Base-by-base conservation (phyloP, 2,329 filamentous ascomycete genomes). In the Aspergillus sojae region DNA sequence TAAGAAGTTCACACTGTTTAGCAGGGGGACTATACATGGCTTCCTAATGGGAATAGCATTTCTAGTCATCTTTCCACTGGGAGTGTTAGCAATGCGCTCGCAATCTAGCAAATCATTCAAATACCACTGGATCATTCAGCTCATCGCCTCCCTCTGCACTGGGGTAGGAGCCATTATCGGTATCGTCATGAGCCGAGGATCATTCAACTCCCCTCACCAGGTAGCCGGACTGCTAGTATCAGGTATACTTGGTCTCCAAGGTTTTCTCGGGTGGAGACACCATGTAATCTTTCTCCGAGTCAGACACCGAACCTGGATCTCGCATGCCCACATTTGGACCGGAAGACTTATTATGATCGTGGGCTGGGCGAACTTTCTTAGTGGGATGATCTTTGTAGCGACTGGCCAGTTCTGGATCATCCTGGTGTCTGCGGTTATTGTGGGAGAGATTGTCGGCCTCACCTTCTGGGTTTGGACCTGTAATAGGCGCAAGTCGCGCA, bases 101-200 rank as follows among this genome's bases (percentile, higher is more conserved):
- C 43, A 43, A 14, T 60, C 52, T 11, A 30, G n/a, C 26, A 62
- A 52, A 14, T 41, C 63, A 10, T 60, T 65, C 34, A 34, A 53
- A 32, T 65, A 62, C 16, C 63, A 65, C 28, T 62, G 57, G 60
- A 55, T 62, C 9, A 41, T 65, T 14, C 63, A 65, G 54, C 43
- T 60, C 21, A 4, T 60, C 23, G 52, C 50, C 19, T 60, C 60
- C 9, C 34, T 58, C 36, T 57, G 58, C 4, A 34, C 59, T 30
- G 32, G 57, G 16, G 5, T 43, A 14, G 62, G 63, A 16, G 50
- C 58, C 10, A 52, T 62, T 21, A 26, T 59, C 12, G 57, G 57
- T 4, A 39, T 59, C 12, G 14, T 59, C 21, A 36, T 50, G 45
- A 41, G 63, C 63, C 57, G 39, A 11, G 48, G 28, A 11, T 52